These are phyloP conservation scores for Globisporangium carolinianum DNA, from an alignment of 352 stramenopile species.

Conservation along the genomic window DNA sequence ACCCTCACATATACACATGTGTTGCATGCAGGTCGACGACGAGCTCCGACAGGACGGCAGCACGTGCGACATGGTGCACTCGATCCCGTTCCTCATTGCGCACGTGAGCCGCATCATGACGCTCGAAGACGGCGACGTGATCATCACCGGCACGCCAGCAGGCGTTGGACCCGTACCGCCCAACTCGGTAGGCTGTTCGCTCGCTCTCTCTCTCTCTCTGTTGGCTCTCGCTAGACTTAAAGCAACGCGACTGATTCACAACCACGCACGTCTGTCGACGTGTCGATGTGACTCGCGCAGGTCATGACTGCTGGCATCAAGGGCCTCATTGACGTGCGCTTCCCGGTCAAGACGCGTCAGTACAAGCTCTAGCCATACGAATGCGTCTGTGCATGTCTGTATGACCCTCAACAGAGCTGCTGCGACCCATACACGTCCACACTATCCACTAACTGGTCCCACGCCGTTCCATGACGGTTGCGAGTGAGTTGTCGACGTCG, in stretches of 20 bases:
- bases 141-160: slow-evolving; percentile 81
- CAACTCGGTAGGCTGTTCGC: slow-evolving; percentile 36
- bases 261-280: background rate
- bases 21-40: slow-evolving; percentile 32
- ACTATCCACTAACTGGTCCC: slow-evolving; percentile 2
- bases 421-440: too few species aligned
- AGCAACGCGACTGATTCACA: background rate
- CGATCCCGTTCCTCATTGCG: slow-evolving; percentile 65
- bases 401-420: too few species aligned
- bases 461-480: slow-evolving; percentile 23
- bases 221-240: too few species aligned
- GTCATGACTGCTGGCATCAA: slow-evolving; percentile 72
- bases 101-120: slow-evolving; percentile 82
- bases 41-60: slow-evolving; percentile 66
- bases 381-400: too few species aligned
- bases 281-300: slow-evolving; percentile 12
- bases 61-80: slow-evolving; percentile 77
- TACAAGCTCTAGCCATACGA: slow-evolving; percentile 31
- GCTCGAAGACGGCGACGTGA: slow-evolving; percentile 76
- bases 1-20: too few species aligned
- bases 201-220: slow-evolving; percentile 2
- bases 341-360: slow-evolving; percentile 51
- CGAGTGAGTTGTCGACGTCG: slow-evolving; percentile 16
- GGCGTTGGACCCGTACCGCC: slow-evolving; percentile 58
- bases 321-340: slow-evolving; percentile 57